Percentiles rank a stretch among this genome's conserved stretches.
Evolutionary conservation across 371 early-diverging fungal genomes (phyloP).

Genomic region (Cladochytrium tenue): DNA sequence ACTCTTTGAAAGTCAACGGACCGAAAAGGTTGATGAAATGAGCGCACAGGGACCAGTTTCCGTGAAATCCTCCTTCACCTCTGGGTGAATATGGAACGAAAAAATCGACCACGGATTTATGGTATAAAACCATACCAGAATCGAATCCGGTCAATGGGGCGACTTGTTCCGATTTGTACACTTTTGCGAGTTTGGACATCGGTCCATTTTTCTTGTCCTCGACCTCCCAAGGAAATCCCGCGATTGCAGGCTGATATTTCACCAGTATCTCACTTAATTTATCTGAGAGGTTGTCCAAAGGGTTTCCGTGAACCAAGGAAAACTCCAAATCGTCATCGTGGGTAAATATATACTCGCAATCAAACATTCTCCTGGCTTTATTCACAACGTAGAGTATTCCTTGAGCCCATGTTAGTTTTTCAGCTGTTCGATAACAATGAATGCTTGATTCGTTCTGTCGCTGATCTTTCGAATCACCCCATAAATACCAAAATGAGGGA

Average conservation of each 20-base stretch:
- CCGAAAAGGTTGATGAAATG: slow-evolving; percentile 33
- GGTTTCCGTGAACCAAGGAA: neutral
- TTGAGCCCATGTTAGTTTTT: slow-evolving; percentile 28
- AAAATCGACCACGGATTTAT: slow-evolving; percentile 30
- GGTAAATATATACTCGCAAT: slow-evolving; percentile 39
- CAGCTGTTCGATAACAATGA: slow-evolving; percentile 6
- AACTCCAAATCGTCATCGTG: slow-evolving; percentile 35
- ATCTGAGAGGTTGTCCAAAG: neutral
- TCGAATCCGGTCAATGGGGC: slow-evolving; percentile 35
- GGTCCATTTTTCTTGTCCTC: slow-evolving; percentile 20
- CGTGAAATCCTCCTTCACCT: slow-evolving; percentile 33
- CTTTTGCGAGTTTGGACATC: slow-evolving; percentile 13
- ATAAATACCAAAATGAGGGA: slow-evolving; percentile 31
- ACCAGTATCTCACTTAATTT: slow-evolving; percentile 14
- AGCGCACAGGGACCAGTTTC: slow-evolving; percentile 34
- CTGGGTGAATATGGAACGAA: slow-evolving; percentile 35
- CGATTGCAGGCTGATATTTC: slow-evolving; percentile 27
- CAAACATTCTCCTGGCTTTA: slow-evolving; percentile 1
- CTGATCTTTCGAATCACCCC: slow-evolving; percentile 17
- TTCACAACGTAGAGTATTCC: slow-evolving; percentile 23
- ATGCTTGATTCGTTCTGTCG: slow-evolving; percentile 1
- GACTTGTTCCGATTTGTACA: slow-evolving; percentile 17
- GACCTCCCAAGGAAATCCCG: slow-evolving; percentile 34
- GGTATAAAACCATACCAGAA: slow-evolving; percentile 35
- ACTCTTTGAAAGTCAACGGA: slow-evolving; percentile 19